phyloP scores from a whole-genome alignment of 345 rosid genomes.

The Pistacia integerrima region DNA sequence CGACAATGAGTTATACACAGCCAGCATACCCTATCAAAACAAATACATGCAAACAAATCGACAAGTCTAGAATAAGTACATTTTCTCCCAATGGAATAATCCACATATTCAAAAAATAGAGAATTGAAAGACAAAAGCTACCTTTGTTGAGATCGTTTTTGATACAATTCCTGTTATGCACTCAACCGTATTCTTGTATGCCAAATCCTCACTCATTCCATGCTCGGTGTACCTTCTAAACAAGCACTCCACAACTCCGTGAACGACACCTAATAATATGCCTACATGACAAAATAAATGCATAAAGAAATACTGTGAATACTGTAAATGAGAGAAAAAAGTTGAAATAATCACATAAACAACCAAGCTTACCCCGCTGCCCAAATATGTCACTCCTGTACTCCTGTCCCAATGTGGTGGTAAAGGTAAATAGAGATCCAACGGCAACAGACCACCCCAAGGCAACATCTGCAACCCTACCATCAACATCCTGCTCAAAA shows the following conservation, averaged over 20 bases:
- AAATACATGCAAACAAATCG: constrained; percentile 26
- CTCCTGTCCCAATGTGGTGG: constrained; percentile 62
- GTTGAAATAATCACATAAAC: constrained; percentile 20
- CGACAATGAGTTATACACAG: constrained; percentile 52
- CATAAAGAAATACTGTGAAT: neutral
- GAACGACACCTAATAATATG: constrained; percentile 85
- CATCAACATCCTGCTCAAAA: constrained; percentile 54
- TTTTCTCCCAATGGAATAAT: constrained; percentile 14
- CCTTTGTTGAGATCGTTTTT: constrained; percentile 61
- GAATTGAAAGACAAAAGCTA: constrained; percentile 4
- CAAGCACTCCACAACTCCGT: constrained; percentile 73
- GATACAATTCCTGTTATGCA: constrained; percentile 75
- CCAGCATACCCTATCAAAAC: constrained; percentile 56
- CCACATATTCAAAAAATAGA: neutral
- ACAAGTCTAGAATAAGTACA: constrained; percentile 20
- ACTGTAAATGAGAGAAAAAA: neutral
- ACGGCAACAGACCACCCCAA: constrained; percentile 71
- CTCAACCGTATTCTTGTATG: constrained; percentile 91
- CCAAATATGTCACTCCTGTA: constrained; percentile 69
- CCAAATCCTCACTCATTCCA: constrained; percentile 75
- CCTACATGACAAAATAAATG: constrained; percentile 43
- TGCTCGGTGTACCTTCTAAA: constrained; percentile 78
- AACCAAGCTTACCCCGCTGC: constrained; percentile 52
- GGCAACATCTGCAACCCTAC: constrained; percentile 64
- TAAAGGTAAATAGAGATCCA: constrained; percentile 65